Base-by-base conservation (phyloP, 2,329 filamentous ascomycete genomes). In the Aureobasidium sp. region DNA sequence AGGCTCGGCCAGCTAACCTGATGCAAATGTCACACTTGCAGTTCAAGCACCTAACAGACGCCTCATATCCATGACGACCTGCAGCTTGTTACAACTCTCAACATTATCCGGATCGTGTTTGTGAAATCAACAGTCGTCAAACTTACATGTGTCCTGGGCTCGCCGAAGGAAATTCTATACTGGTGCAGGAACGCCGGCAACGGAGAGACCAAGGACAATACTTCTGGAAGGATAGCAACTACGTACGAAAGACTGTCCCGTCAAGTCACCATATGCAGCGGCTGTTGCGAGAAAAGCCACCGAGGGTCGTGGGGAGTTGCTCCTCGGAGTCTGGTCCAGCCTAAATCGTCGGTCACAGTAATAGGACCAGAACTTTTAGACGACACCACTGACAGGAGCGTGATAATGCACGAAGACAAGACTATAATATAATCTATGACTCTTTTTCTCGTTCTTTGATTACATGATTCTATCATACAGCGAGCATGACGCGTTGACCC, bases 381-480 rank as follows among this genome's bases (percentile, higher is more conserved):
- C 49, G 40, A 1, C 7, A 14, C 29, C 35, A 5, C 33, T 24
- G n/a, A 35, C 31, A 50, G n/a, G 9, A 22, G 14, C 9, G 14
- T 22, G 19, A 44, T 9, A 24, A 22, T 11, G 3, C 17, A 12
- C 12, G 1, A 15, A 37, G 29, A 7, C 6, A 12, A 37, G 19
- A 22, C 48, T 37, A 5, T 7, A 22, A 22, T 9, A 35, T 57
- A 45, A 50, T 60, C 45, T 50, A 27, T 45, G n/a, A 49, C 22
- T 60, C 40, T 50, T 50, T 60, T 45, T 60, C 57, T 60, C 35
- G 45, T 60, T 60, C 57, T 60, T 50, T 40, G 22, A 60, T 60
- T 60, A 60, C 57, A 60, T 42, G 57, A 49, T 39, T 60, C 57
- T 60, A 60, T 60, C 57, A 50, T 60, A 60, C 57, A 60, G 57